phyloP scores from a whole-genome alignment of 202 grass and related monocot genomes.

The Carex arenaria region DNA sequence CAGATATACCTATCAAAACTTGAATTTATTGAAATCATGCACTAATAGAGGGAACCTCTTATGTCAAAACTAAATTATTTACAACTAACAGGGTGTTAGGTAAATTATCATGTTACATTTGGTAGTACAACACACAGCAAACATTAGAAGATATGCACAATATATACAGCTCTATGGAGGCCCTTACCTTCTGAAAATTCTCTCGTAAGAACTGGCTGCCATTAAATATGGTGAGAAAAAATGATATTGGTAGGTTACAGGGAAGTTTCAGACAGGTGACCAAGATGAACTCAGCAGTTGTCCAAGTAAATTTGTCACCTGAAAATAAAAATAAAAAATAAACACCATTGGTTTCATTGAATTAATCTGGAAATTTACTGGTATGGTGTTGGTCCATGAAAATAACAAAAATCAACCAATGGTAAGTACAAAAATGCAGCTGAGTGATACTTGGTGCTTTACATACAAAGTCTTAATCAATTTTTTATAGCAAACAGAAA shows the following conservation, averaged over 20 bases:
- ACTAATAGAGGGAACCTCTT: neutral
- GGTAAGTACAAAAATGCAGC: neutral
- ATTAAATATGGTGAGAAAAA: neutral
- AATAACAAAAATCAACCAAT: neutral
- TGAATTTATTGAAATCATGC: neutral
- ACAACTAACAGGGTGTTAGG: neutral
- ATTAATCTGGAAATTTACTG: neutral
- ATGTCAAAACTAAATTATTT: constrained; percentile 2
- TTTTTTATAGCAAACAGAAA: neutral
- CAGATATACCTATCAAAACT: neutral
- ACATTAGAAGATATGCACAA: neutral
- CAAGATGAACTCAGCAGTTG: constrained; percentile 59
- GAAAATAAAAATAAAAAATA: constrained; percentile 29
- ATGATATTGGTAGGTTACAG: neutral
- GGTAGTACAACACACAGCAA: neutral
- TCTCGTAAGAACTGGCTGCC: neutral
- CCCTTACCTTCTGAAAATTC: neutral
- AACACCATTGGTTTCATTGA: neutral
- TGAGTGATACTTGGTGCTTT: neutral
- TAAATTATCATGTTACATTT: neutral
- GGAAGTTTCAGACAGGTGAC: constrained; percentile 50
- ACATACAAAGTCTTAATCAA: neutral
- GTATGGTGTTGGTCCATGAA: neutral
- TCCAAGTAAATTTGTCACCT: constrained; percentile 73
- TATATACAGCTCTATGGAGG: neutral